phyloP scores from a whole-genome alignment of 139 green algal species.

The Microglena sp. region DNA sequence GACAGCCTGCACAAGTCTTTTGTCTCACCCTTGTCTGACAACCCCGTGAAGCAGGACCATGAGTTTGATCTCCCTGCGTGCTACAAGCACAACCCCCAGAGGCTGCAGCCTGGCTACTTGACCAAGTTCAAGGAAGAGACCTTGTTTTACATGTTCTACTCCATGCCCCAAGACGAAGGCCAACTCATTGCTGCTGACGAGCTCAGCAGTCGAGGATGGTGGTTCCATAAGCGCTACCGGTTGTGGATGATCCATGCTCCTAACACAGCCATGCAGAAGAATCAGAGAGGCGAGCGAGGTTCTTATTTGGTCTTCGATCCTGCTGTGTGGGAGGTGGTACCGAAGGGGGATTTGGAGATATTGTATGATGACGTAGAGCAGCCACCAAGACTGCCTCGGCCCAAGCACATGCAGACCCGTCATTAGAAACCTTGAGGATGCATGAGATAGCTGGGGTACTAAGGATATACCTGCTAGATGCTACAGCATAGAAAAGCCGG shows the following conservation, averaged over 20 bases:
- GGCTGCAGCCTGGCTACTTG: slow-evolving; percentile 75
- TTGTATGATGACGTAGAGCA: slow-evolving; percentile 61
- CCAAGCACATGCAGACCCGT: no score
- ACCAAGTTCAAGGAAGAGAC: slow-evolving; percentile 95
- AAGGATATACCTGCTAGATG: no score
- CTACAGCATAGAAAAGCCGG: no score
- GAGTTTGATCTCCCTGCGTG: slow-evolving; percentile 82
- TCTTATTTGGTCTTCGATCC: slow-evolving; percentile 90
- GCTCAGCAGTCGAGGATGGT: slow-evolving; percentile 79
- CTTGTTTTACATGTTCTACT: slow-evolving; percentile 88
- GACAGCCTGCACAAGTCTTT: slow-evolving; percentile 46
- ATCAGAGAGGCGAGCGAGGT: slow-evolving; percentile 70
- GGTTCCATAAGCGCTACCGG: slow-evolving; percentile 70
- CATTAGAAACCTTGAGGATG: no score
- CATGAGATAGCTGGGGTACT: no score
- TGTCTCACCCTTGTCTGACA: slow-evolving; percentile 75
- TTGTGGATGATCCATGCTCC: slow-evolving; percentile 78
- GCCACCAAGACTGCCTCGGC: slow-evolving; percentile 36
- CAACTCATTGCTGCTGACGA: slow-evolving; percentile 93
- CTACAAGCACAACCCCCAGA: slow-evolving; percentile 70
- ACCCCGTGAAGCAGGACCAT: slow-evolving; percentile 53
- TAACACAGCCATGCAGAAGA: slow-evolving; percentile 71
- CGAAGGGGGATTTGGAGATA: slow-evolving; percentile 36
- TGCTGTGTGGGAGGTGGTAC: slow-evolving; percentile 69
- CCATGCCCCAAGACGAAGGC: slow-evolving; percentile 65